A percentile compares a stretch with the other conserved stretches of the same genome.
phyloP scores from a whole-genome alignment of 805 yeast species.

The Saturnispora dispora region DNA sequence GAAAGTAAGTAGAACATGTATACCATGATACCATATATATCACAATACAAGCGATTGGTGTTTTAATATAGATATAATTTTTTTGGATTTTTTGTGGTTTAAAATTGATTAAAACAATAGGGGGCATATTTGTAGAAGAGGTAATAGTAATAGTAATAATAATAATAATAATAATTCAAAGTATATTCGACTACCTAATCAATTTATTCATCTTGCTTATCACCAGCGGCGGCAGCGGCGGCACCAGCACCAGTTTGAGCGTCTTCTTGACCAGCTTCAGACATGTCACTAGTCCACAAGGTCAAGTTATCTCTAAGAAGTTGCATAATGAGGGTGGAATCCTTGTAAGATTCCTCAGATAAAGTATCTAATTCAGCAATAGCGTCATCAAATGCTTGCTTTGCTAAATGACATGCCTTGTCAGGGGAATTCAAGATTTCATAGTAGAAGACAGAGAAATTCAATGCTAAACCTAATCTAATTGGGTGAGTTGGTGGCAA shows the following conservation, averaged over 20 bases:
- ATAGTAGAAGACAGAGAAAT: conserved; percentile 96
- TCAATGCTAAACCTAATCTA: conserved; percentile 94
- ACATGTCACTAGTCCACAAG: conserved; percentile 93
- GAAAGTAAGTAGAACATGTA: neutral
- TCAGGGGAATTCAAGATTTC: conserved; percentile 98
- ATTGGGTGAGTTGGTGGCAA: conserved; percentile 98
- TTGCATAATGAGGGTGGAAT: conserved; percentile 98
- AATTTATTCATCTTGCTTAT: conserved; percentile 10
- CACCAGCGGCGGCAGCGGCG: conserved; percentile 6
- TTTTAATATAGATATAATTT: neutral
- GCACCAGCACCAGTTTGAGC: conserved; percentile 7
- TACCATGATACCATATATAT: neutral
- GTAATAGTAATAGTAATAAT: neutral
- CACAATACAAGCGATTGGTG: neutral
- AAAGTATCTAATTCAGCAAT: conserved; percentile 97
- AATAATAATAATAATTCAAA: neutral
- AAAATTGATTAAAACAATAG: neutral
- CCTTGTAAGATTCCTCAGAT: conserved; percentile 97
- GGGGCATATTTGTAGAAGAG: neutral
- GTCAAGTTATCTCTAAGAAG: conserved; percentile 96
- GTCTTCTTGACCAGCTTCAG: conserved; percentile 66
- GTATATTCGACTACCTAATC: conserved; percentile 1
- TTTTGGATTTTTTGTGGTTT: neutral
- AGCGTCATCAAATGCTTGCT: conserved; percentile 98
- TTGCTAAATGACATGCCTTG: conserved; percentile 97